Conservation (phyloP, 176 grass and related monocot genomes). For the Panicum miliaceum region DNA sequence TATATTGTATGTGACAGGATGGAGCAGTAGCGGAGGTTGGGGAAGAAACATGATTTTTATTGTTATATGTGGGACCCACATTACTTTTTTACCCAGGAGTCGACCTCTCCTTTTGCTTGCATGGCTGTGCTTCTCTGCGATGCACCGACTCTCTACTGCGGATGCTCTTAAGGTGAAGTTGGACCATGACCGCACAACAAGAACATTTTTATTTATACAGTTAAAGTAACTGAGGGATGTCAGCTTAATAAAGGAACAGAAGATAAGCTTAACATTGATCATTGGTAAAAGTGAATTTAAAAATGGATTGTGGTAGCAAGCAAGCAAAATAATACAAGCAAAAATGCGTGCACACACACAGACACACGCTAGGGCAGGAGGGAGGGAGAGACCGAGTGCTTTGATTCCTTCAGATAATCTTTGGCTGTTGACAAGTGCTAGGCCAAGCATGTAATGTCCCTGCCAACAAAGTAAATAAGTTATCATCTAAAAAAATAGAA, state of each 20-base stretch:
- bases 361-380: not conserved
- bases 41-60: no score
- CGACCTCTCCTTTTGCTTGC: no score
- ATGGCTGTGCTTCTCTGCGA: no score
- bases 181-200: not conserved
- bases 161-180: not conserved
- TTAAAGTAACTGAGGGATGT: not conserved
- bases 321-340: not conserved
- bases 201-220: conserved; percentile 23
- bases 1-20: not conserved
- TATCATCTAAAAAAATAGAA: conserved; percentile 5
- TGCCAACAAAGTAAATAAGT: conserved; percentile 40
- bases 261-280: not conserved
- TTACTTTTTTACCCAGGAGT: no score
- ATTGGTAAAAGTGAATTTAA: not conserved
- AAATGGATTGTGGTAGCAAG: not conserved
- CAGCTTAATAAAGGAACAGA: not conserved
- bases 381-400: conserved; percentile 55
- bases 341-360: not conserved
- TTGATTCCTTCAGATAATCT: conserved; percentile 81
- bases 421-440: conserved; percentile 73
- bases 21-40: not conserved
- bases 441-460: conserved; percentile 88
- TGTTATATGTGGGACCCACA: no score
- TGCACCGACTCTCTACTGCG: no score